These are phyloP conservation scores for Penicillium desertorum DNA, from an alignment of 495 filamentous ascomycete species.

Conservation along the genomic window DNA sequence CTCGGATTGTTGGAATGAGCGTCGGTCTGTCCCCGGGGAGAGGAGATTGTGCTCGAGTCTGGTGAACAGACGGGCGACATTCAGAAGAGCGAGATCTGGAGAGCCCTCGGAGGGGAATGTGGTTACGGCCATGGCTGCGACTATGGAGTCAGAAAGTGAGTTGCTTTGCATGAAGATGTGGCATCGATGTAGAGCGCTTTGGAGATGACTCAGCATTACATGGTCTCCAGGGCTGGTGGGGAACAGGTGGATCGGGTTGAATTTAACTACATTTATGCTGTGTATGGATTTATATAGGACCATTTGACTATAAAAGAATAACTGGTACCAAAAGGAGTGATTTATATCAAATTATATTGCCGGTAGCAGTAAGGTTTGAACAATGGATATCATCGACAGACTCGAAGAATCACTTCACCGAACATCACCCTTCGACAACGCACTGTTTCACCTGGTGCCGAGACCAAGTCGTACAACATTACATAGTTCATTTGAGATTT, in stretches of 20 bases:
- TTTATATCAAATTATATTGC: too few species aligned
- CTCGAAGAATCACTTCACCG: background rate
- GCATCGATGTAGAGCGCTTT: background rate
- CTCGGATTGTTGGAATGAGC: slow-evolving; percentile 59
- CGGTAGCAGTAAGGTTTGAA: too few species aligned
- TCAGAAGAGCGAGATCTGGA: slow-evolving; percentile 49
- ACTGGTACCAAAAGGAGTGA: too few species aligned
- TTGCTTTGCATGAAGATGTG: background rate
- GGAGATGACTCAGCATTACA: background rate
- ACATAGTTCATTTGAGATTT: background rate
- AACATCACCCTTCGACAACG: background rate
- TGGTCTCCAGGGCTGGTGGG: background rate
- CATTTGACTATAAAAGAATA: too few species aligned
- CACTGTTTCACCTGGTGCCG: background rate
- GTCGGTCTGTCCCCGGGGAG: slow-evolving; percentile 60
- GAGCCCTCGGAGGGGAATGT: slow-evolving; percentile 31
- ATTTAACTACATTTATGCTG: background rate
- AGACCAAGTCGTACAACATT: background rate
- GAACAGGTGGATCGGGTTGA: background rate
- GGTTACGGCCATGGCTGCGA: slow-evolving; percentile 33
- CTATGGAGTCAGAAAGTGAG: background rate
- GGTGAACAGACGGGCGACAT: slow-evolving; percentile 69
- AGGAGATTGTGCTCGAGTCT: slow-evolving; percentile 74
- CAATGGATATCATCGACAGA: too few species aligned
- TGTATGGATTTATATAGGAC: too few species aligned